Percentiles rank a stretch among this genome's conserved stretches.
Evolutionary conservation across 2,329 filamentous ascomycete genomes (phyloP).

Genomic region (Cytospora leucostoma): DNA sequence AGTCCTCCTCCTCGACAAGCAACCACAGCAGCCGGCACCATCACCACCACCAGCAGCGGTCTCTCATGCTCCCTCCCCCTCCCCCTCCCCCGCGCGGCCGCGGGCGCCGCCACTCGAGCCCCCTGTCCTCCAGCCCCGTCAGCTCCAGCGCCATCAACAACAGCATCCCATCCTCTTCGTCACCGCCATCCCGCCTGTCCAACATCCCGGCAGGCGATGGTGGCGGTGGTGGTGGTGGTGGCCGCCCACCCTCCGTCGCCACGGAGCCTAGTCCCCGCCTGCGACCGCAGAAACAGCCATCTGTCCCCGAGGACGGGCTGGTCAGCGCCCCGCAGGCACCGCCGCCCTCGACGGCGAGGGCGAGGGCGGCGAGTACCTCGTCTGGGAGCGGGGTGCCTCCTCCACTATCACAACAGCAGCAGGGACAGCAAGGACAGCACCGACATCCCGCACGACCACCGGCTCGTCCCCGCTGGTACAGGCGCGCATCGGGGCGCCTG

Average conservation of each 20-base stretch:
- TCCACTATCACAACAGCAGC: neutral
- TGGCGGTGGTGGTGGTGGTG: too few species aligned
- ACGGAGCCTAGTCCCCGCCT: slow-evolving; percentile 47
- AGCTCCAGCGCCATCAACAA: slow-evolving; percentile 1
- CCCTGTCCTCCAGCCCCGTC: slow-evolving; percentile 14
- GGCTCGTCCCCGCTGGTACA: slow-evolving; percentile 11
- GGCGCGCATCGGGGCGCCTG: slow-evolving; percentile 16
- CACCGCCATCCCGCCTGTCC: slow-evolving; percentile 1
- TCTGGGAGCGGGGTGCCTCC: neutral
- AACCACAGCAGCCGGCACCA: slow-evolving; percentile 28
- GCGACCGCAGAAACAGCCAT: slow-evolving; percentile 11
- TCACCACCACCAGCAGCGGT: slow-evolving; percentile 23
- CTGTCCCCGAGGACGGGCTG: neutral
- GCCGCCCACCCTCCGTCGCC: slow-evolving; percentile 44
- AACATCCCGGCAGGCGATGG: slow-evolving; percentile 29
- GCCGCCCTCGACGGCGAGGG: slow-evolving; percentile 11
- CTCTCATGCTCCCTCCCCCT: slow-evolving; percentile 29
- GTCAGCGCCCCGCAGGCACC: slow-evolving; percentile 6
- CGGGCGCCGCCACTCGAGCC: slow-evolving; percentile 20
- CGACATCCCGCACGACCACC: slow-evolving; percentile 1
- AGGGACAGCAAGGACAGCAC: neutral
- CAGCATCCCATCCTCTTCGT: too few species aligned
- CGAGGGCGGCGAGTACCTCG: neutral
- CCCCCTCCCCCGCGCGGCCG: neutral
- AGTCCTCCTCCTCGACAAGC: slow-evolving; percentile 34